Base-by-base conservation (phyloP, 2,329 filamentous ascomycete genomes). In the Monosporascus sp. region DNA sequence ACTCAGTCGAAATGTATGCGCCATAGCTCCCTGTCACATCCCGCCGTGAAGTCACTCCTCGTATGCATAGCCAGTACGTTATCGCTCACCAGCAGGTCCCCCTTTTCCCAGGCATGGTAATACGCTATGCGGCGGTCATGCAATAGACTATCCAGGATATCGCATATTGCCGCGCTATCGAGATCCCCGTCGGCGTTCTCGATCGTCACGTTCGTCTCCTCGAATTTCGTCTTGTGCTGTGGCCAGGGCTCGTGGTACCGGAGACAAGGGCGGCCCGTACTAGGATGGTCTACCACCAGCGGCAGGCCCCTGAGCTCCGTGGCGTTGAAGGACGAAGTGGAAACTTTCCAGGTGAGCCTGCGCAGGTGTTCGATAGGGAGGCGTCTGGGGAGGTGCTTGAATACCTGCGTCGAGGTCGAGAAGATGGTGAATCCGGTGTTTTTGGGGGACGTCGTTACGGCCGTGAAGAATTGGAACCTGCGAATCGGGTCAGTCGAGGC, bases 241-340 rank as follows among this genome's bases (percentile, higher is more conserved):
- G 77, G 75, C 79, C 79, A 82, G 0, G 77, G 76, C 57, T 82
- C 77, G 54, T 82, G 78, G 60, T 77, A 83, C 22, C 78, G 74
- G 5, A 83, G 59, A 57, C 79, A 82, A 0, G 77, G 73, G 14
- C 69, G 65, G 0, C 68, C 70, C 0, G 75, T 79, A 0, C 66
- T 65, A 0, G 76, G 77, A 52, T 82, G 79, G 0, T 67, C 59
- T 1, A 73, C 54, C 0, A 80, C 67, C 4, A 83, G 60, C 0
- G 74, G 76, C 0, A 82, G 65, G 1, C 71, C 69, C 2, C 57
- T 65, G n/a, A 81, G 62, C 2, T 67, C 67, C 0, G 74, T 73
- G 3, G 72, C 63, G 58, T 74, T 67, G 50, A 81, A 82, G 0
- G 75, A 74, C 1, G 72, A 63, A 0, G 78, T 81, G 5, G 69